Conservation (phyloP, 1,139 yeast genomes). For the Lodderomyces beijingensis region DNA sequence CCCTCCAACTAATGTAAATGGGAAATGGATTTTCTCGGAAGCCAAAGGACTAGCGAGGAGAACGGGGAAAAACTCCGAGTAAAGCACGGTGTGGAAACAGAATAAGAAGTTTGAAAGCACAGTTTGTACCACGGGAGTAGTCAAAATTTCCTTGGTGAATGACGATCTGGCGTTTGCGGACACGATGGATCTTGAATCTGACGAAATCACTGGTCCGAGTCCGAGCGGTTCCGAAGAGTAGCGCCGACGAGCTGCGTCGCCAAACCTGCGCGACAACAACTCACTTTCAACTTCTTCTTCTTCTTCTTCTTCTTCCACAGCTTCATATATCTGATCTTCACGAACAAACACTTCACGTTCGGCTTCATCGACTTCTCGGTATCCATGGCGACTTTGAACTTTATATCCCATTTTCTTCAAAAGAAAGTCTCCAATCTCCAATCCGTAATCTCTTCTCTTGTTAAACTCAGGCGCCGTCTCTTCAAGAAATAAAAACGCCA, state of each 20-base stretch:
- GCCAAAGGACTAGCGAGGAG: constrained; percentile 47
- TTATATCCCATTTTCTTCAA: constrained; percentile 18
- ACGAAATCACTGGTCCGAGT: constrained; percentile 11
- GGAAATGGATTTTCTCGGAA: constrained; percentile 33
- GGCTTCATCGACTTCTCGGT: constrained; percentile 10
- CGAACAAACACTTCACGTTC: constrained; percentile 35
- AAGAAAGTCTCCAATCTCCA: constrained; percentile 49
- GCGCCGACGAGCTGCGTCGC: constrained; percentile 36
- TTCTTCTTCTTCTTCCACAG: constrained; percentile 5
- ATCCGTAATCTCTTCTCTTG: constrained; percentile 44
- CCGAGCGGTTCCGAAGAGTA: constrained; percentile 28
- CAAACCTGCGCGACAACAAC: constrained; percentile 25
- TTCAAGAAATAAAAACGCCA: constrained; percentile 52
- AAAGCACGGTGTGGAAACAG: constrained; percentile 50
- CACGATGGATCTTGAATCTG: constrained; percentile 7
- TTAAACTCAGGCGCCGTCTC: constrained; percentile 51
- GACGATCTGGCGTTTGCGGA: constrained; percentile 11
- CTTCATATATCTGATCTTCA: not conserved
- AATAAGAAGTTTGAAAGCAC: constrained; percentile 40
- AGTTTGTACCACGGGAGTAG: constrained; percentile 36
- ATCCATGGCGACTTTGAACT: constrained; percentile 18
- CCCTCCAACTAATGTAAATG: constrained; percentile 26
- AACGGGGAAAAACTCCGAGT: constrained; percentile 56
- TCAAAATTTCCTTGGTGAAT: constrained; percentile 20
- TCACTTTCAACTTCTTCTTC: constrained; percentile 4